Evolutionary conservation across 2,329 filamentous ascomycete species (phyloP), one percentile per base, ranked within the genome.

Genomic region (Drechslerella coelobrocha): DNA sequence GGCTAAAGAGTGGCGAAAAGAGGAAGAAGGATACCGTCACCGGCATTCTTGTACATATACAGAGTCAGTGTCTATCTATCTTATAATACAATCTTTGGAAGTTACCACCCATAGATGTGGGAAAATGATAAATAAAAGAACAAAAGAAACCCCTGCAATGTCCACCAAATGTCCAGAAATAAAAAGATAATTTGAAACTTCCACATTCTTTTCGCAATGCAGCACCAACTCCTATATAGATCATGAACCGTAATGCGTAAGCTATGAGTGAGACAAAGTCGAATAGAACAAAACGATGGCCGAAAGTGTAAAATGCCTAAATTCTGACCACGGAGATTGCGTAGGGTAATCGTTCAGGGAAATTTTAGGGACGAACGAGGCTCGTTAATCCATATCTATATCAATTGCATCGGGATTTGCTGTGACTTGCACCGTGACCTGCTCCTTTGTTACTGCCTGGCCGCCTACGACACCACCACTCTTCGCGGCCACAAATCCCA

Each of bases 401-500:
- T 91, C 86, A 78, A 96, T 94, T 23, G 90, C 91, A 77, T 96
- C 92, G 1, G 92, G 91, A 77, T 96, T 96, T 4, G 84, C 82
- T 10, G 85, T 80, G 19, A 83, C 81, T 17, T 79, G 78, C 41
- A 78, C 77, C 65, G 82, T 79, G 19, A 78, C 29, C 52, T 51
- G 68, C 24, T 62, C 68, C 73, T 57, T 72, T 9, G 54, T 27
- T 34, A 48, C 76, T 8, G 81, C 79, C 74, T 86, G 84, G 21
- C 86, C 86, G 10, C 84, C 87, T 75, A 89, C 84, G 1, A 88
- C 85, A 0, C 87, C 74, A 10, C 73, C 90, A 37, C 87, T 89
- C 77, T 86, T 94, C 26, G 94, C 90, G 21, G 92, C 88, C 27
- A 99, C 93, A 76, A 99, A 99, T 21, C 94, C 94, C 23, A 88